Conservation (phyloP, 2,329 filamentous ascomycete species). For the Penicillium sp. region DNA sequence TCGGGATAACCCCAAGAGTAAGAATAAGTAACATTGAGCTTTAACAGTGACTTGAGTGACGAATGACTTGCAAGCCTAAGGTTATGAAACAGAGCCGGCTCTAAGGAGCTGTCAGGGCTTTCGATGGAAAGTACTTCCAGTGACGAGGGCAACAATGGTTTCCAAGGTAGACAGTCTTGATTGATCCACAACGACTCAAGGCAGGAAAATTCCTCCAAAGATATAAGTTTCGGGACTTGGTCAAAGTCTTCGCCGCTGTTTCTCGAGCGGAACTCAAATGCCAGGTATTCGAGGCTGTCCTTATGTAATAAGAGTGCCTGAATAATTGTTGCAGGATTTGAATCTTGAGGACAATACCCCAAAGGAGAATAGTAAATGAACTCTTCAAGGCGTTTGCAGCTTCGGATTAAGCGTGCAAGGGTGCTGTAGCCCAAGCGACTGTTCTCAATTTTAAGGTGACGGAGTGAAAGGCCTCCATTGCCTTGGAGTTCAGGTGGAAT, state of each 20-base stretch:
- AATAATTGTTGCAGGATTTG: background rate
- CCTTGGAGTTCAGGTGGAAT: background rate
- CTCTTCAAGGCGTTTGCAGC: background rate
- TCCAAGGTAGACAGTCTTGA: slow-evolving; percentile 1
- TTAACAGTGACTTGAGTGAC: background rate
- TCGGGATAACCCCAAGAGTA: background rate
- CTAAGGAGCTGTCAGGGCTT: background rate
- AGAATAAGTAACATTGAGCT: background rate
- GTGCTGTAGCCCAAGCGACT: background rate
- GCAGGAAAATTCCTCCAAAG: background rate
- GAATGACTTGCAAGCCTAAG: background rate
- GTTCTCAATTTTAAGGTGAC: background rate
- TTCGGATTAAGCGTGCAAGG: background rate
- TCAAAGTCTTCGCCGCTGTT: background rate
- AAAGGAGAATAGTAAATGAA: background rate
- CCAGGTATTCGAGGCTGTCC: background rate
- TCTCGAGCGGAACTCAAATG: background rate
- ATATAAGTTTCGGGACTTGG: background rate
- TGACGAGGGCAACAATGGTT: background rate
- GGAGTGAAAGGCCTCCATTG: background rate
- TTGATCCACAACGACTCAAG: background rate
- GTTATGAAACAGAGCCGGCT: background rate
- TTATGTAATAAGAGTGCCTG: background rate
- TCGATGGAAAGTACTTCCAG: background rate
- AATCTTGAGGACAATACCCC: background rate